Percentiles rank a stretch among this genome's conserved stretches.
These are phyloP conservation scores for Beauveria scarabaeidicola DNA, from an alignment of 2,329 filamentous ascomycete genomes.

Conservation along the genomic window DNA sequence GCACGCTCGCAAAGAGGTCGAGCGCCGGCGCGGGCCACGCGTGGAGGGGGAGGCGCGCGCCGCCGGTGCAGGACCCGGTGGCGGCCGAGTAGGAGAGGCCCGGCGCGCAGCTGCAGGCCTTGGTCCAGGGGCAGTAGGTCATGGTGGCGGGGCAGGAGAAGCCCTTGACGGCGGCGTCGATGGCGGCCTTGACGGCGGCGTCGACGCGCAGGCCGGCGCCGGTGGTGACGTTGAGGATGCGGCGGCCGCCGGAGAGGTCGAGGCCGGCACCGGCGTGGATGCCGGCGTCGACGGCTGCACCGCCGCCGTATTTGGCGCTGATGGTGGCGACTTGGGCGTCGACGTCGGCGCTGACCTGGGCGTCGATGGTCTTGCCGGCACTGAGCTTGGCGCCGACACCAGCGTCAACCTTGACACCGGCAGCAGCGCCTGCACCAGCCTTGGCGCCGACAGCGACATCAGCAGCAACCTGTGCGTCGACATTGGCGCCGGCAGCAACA, in stretches of 20 bases:
- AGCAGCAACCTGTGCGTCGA: neutral
- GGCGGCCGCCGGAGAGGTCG: conserved; percentile 21
- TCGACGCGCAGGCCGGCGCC: conserved; percentile 7
- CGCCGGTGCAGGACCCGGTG: conserved; percentile 22
- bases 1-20: conserved; percentile 18
- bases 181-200: conserved; percentile 18
- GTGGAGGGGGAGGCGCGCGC: conserved; percentile 18
- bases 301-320: no score
- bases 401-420: neutral
- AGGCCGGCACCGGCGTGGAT: conserved; percentile 15
- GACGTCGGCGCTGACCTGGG: neutral
- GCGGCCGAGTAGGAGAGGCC: conserved; percentile 31
- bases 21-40: conserved; percentile 26
- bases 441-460: neutral
- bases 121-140: conserved; percentile 30
- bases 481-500: neutral
- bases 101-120: conserved; percentile 34
- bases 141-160: conserved; percentile 27
- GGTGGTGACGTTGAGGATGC: neutral
- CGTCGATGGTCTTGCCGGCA: neutral
- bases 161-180: conserved; percentile 11
- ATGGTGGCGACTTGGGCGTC: neutral
- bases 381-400: neutral
- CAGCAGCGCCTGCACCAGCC: neutral
- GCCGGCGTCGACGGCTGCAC: neutral